Percentiles rank a stretch among this genome's conserved stretches.
These are phyloP conservation scores for Chlorella vulgaris DNA, from an alignment of 139 green algal genomes.

Conservation along the genomic window DNA sequence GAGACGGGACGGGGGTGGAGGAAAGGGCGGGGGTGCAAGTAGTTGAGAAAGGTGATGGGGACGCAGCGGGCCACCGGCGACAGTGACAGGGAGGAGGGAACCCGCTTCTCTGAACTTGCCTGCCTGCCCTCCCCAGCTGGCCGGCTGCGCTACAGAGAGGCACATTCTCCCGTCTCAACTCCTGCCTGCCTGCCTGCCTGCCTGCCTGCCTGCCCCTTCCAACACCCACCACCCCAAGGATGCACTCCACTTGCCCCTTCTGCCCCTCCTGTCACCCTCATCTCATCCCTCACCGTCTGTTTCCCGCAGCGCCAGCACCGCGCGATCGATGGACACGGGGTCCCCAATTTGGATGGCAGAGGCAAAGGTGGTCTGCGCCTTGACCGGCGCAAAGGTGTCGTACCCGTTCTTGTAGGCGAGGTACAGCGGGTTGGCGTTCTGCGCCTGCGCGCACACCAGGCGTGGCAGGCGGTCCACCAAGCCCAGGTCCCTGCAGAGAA, in stretches of 20 bases:
- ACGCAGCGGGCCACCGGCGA: no score
- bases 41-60: background rate
- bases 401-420: constrained; percentile 80
- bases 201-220: background rate
- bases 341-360: constrained; percentile 99
- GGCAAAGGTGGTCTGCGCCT: constrained; percentile 96
- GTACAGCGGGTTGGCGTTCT: constrained; percentile 99
- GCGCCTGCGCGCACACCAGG: constrained; percentile 88
- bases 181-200: background rate
- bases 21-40: background rate
- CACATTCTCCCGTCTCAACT: background rate
- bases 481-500: constrained; percentile 81
- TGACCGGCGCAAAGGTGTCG: constrained; percentile 88
- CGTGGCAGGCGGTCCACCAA: constrained; percentile 90
- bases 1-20: no score
- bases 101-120: no score
- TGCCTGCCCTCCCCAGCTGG: no score
- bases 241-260: no score
- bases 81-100: no score
- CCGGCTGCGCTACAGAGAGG: no score
- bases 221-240: no score
- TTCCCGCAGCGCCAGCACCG: constrained; percentile 93
- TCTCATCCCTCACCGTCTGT: constrained; percentile 91
- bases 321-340: constrained; percentile 97
- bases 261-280: no score